phyloP scores from a whole-genome alignment of 306 rosid genomes.

The Sicyos edulis region DNA sequence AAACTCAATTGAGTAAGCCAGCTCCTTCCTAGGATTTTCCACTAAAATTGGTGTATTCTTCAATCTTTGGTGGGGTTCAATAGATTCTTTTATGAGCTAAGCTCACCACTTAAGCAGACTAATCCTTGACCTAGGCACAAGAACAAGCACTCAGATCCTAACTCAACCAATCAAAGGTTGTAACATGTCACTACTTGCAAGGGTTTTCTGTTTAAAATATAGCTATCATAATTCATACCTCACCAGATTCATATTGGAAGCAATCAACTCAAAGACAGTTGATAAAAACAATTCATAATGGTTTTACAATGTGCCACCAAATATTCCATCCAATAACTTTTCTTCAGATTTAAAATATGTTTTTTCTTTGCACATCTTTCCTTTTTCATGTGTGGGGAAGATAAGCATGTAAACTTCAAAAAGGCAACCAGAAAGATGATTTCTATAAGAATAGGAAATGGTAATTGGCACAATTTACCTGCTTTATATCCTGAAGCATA shows the following conservation, averaged over 20 bases:
- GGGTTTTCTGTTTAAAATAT: neutral
- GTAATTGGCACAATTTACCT: slow-evolving; percentile 13
- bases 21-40: neutral
- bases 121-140: neutral
- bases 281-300: slow-evolving; percentile 8
- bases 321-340: slow-evolving; percentile 4
- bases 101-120: neutral
- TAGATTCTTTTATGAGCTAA: slow-evolving; percentile 11
- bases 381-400: neutral
- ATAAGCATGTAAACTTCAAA: neutral
- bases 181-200: neutral
- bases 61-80: neutral
- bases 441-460: neutral
- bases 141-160: neutral
- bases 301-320: neutral
- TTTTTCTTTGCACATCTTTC: neutral
- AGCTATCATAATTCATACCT: neutral
- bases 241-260: neutral
- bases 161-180: slow-evolving; percentile 8
- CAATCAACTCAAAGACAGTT: slow-evolving; percentile 2
- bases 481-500: slow-evolving; percentile 11
- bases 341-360: slow-evolving; percentile 1
- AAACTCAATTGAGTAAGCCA: neutral
- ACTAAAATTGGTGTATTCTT: neutral
- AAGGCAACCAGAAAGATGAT: slow-evolving; percentile 3